phyloP scores from a whole-genome alignment of 768 basidiomycete genomes.

The Lactarius tabidus region DNA sequence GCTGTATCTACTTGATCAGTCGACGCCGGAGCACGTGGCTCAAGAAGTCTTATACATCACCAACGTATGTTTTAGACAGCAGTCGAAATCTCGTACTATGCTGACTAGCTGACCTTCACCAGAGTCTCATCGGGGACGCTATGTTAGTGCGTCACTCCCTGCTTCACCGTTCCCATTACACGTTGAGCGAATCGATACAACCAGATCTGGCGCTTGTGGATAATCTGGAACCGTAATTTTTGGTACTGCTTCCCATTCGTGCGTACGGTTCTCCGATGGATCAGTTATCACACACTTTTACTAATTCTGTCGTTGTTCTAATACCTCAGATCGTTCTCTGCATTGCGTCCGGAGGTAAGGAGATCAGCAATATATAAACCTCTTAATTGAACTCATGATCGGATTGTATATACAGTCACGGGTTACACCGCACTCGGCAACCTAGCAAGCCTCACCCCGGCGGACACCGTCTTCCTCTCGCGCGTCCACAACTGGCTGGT shows the following conservation, averaged over 20 bases:
- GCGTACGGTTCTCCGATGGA: not conserved
- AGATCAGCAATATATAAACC: too few species aligned
- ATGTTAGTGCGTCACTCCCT: slow-evolving; percentile 7
- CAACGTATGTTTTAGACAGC: not conserved
- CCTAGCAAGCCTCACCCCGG: not conserved
- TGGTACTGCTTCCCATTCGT: slow-evolving; percentile 14
- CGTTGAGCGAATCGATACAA: not conserved
- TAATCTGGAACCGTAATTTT: slow-evolving; percentile 16
- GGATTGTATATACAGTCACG: not conserved
- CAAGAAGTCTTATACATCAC: slow-evolving; percentile 15
- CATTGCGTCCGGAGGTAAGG: slow-evolving; percentile 1
- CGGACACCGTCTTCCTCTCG: not conserved
- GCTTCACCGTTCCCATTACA: not conserved
- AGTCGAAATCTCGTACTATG: not conserved
- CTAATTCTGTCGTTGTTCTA: not conserved
- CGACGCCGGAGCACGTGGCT: slow-evolving; percentile 11
- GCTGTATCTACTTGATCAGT: not conserved
- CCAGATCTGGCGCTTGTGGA: slow-evolving; percentile 23
- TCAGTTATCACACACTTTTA: not conserved
- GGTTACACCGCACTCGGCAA: slow-evolving; percentile 11
- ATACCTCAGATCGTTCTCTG: slow-evolving; percentile 1
- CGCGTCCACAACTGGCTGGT: slow-evolving; percentile 10
- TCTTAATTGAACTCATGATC: not conserved
- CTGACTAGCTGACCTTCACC: not conserved
- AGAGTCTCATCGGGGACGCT: slow-evolving; percentile 20